Conservation (phyloP, 2,329 filamentous ascomycete species). For the Ophiostoma perfectum region DNA sequence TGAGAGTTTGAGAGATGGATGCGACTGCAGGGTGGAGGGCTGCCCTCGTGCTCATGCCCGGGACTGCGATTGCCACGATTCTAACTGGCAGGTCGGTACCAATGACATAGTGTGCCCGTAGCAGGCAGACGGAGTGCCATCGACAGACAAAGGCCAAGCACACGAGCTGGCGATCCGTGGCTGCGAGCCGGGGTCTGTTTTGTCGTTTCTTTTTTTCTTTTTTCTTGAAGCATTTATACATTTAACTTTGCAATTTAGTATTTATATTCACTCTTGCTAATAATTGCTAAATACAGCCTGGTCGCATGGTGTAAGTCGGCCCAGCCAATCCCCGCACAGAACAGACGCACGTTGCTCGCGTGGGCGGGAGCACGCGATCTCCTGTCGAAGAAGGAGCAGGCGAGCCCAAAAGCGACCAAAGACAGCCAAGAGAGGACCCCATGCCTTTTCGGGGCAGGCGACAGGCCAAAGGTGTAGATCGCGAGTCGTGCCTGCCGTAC, state of each 20-base stretch:
- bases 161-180: constrained; percentile 16
- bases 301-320: constrained; percentile 14
- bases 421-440: neutral
- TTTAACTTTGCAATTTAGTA: neutral
- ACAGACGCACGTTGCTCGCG: constrained; percentile 24
- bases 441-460: neutral
- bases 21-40: neutral
- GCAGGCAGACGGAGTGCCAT: neutral
- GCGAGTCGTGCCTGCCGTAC: neutral
- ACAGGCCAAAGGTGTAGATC: neutral
- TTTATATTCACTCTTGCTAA: no score
- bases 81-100: neutral
- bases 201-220: neutral
- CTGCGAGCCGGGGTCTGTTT: neutral
- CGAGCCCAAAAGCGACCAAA: neutral
- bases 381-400: constrained; percentile 21
- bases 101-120: no score
- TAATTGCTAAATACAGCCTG: no score
- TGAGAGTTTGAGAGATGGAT: neutral
- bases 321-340: constrained; percentile 25
- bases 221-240: neutral
- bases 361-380: constrained; percentile 26
- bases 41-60: constrained; percentile 24
- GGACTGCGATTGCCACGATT: constrained; percentile 17
- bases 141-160: constrained; percentile 7